These are phyloP conservation scores for Coelastrella sp. DNA, from an alignment of 139 green algal species.

Conservation along the genomic window DNA sequence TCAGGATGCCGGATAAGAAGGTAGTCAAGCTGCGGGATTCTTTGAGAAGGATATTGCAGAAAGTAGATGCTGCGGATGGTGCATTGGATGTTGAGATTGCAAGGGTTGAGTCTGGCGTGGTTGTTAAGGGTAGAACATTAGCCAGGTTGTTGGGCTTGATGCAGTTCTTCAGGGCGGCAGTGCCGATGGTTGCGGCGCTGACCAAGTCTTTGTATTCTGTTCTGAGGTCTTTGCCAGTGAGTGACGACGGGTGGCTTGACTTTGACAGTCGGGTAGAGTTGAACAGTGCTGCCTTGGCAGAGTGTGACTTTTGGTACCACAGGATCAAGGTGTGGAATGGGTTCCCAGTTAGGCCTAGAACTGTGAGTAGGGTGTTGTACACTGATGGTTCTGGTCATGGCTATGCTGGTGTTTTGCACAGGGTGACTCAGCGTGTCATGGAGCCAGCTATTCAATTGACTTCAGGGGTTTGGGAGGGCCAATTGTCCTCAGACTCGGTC, in stretches of 20 bases:
- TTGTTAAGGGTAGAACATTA: neutral
- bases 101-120: neutral
- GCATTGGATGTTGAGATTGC: neutral
- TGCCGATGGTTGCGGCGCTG: neutral
- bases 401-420: constrained; percentile 13
- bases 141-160: constrained; percentile 19
- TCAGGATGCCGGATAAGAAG: neutral
- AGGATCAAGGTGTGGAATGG: constrained; percentile 18
- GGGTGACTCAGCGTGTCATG: neutral
- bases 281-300: neutral
- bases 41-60: neutral
- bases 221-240: neutral
- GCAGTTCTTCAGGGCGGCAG: constrained; percentile 5
- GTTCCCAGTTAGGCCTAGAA: neutral
- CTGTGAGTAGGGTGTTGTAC: constrained; percentile 14
- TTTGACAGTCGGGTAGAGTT: neutral
- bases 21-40: neutral
- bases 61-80: neutral
- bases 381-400: constrained; percentile 21
- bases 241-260: constrained; percentile 9
- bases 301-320: constrained; percentile 5
- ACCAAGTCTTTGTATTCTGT: constrained; percentile 12
- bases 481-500: neutral
- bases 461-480: neutral
- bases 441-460: constrained; percentile 1